These are phyloP conservation scores for Arxiozyma heterogenica DNA, from an alignment of 1,139 yeast genomes.

Conservation along the genomic window DNA sequence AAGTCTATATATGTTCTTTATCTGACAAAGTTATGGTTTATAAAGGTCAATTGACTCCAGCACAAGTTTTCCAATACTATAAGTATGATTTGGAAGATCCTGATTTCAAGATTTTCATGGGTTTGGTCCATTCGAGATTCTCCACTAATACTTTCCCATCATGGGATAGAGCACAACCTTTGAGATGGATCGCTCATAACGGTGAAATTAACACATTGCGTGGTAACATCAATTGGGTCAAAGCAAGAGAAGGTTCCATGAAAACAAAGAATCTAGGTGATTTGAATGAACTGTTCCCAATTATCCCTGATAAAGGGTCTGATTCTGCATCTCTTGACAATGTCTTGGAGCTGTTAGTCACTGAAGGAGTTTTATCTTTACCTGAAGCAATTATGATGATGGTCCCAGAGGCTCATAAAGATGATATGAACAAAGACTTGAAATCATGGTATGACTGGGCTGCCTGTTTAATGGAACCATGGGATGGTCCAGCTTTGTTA, in stretches of 20 bases:
- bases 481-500: constrained; percentile 99
- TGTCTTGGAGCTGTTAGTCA: constrained; percentile 82
- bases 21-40: constrained; percentile 85
- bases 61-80: constrained; percentile 89
- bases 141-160: constrained; percentile 98
- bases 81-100: constrained; percentile 90
- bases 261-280: constrained; percentile 79
- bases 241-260: constrained; percentile 98
- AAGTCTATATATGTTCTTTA: constrained; percentile 80
- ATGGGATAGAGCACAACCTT: constrained; percentile 99
- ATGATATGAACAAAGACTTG: constrained; percentile 88
- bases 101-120: constrained; percentile 91
- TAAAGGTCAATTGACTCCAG: constrained; percentile 96
- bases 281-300: constrained; percentile 85
- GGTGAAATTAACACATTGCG: constrained; percentile 97
- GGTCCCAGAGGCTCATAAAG: constrained; percentile 98
- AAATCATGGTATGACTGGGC: constrained; percentile 98
- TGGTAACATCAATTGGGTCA: constrained; percentile 99
- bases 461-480: constrained; percentile 97
- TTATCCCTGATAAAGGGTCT: constrained; percentile 97
- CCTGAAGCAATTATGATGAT: constrained; percentile 97
- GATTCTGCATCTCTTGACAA: constrained; percentile 99
- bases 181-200: constrained; percentile 95
- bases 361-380: constrained; percentile 81
- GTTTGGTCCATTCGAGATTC: constrained; percentile 93